These are phyloP conservation scores for Simplicillium sp. DNA, from an alignment of 2,329 filamentous ascomycete species.

Conservation along the genomic window DNA sequence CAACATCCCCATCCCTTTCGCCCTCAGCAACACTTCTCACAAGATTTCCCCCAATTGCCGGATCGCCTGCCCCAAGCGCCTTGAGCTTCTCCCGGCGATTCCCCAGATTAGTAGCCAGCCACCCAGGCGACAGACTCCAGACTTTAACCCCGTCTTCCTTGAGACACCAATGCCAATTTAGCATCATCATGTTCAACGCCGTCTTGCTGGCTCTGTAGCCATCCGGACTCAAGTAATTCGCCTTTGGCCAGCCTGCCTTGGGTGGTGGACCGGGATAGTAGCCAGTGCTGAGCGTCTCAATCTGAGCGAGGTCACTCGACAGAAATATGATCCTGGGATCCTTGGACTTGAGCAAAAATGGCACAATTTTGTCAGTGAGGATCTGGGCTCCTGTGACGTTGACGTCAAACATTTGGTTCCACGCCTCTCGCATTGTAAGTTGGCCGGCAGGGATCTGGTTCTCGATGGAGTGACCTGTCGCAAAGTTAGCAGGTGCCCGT, in stretches of 20 bases:
- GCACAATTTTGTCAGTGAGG: slow-evolving; percentile 23
- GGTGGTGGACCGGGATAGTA: slow-evolving; percentile 8
- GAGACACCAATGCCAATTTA: slow-evolving; percentile 29
- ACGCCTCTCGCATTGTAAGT: slow-evolving; percentile 25
- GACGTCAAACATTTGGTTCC: slow-evolving; percentile 36
- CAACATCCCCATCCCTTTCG: slow-evolving; percentile 26
- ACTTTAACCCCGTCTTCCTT: slow-evolving; percentile 31
- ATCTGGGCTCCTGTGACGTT: slow-evolving; percentile 35
- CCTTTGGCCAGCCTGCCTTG: slow-evolving; percentile 30
- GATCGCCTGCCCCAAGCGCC: slow-evolving; percentile 19
- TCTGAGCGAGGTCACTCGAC: slow-evolving; percentile 28
- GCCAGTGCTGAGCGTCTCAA: slow-evolving; percentile 12
- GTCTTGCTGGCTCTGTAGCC: slow-evolving; percentile 31
- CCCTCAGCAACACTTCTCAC: slow-evolving; percentile 30
- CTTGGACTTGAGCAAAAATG: slow-evolving; percentile 30
- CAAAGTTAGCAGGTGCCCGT: no score
- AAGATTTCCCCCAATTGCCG: slow-evolving; percentile 25
- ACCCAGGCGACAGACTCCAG: slow-evolving; percentile 27
- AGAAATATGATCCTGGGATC: slow-evolving; percentile 38
- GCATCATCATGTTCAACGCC: slow-evolving; percentile 39
- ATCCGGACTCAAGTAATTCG: slow-evolving; percentile 6
- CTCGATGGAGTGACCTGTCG: slow-evolving; percentile 34
- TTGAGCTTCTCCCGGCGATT: slow-evolving; percentile 13
- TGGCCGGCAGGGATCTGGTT: slow-evolving; percentile 13
- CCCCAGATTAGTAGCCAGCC: slow-evolving; percentile 29